These are phyloP conservation scores for Tetrahymena borealis DNA, from an alignment of 73 alveolate genomes.

Conservation along the genomic window DNA sequence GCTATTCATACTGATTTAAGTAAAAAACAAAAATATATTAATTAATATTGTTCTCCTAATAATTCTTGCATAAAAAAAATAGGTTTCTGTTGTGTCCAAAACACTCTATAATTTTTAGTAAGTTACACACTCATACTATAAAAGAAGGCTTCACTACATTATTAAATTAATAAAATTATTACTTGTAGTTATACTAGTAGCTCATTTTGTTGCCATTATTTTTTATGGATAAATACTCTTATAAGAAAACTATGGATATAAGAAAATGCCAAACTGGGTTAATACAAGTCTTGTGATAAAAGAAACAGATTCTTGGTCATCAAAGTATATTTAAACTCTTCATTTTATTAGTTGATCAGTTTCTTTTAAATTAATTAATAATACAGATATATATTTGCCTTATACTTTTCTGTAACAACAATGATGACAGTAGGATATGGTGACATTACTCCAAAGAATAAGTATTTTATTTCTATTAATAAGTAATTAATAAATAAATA, in stretches of 20 bases:
- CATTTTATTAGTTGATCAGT: too few species aligned
- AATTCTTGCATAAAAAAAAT: neutral
- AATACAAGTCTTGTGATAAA: neutral
- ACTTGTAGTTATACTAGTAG: neutral
- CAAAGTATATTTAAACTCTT: neutral
- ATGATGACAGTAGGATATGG: neutral
- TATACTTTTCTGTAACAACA: neutral
- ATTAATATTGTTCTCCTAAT: neutral
- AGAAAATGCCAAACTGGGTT: neutral
- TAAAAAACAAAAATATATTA: neutral
- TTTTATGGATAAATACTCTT: neutral
- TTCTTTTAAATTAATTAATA: neutral
- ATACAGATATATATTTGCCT: neutral
- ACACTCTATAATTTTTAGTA: neutral
- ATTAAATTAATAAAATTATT: neutral
- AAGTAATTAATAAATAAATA: too few species aligned
- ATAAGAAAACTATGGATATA: neutral
- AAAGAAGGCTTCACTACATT: neutral
- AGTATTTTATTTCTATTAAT: neutral
- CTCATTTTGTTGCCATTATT: neutral
- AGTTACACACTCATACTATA: neutral
- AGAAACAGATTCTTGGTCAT: neutral
- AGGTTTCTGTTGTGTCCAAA: neutral
- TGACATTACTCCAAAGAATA: neutral
- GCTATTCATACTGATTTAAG: neutral